Conservation (phyloP, 805 yeast genomes). For the Wickerhamiella parazyma region DNA sequence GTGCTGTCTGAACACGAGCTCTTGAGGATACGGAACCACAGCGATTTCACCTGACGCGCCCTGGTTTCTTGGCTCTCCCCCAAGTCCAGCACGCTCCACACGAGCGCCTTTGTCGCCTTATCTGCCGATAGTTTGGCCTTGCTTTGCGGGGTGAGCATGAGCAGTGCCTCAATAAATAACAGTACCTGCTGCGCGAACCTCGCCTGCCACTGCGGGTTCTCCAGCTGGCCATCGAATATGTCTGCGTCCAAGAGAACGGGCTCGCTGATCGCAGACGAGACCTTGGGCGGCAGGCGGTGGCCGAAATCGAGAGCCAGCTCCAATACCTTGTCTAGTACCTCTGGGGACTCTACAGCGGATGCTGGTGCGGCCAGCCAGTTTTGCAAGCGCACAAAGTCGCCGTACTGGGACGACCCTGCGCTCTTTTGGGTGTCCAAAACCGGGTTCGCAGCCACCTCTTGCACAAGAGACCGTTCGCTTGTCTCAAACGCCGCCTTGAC, state of each 20-base stretch:
- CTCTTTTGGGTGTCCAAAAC: neutral
- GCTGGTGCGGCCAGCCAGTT: neutral
- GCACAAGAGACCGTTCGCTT: neutral
- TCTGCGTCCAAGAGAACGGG: neutral
- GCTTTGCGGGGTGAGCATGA: neutral
- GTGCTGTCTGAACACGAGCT: neutral
- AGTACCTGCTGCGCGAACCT: neutral
- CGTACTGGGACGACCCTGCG: neutral
- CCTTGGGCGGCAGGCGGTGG: neutral
- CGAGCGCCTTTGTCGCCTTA: neutral
- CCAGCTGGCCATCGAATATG: neutral
- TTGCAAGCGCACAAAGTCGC: neutral
- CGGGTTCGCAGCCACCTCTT: neutral
- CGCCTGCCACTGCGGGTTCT: neutral
- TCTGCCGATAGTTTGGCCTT: neutral
- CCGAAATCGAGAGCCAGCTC: neutral
- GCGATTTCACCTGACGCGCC: neutral
- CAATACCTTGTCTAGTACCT: neutral
- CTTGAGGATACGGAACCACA: neutral
- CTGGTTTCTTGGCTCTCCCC: neutral
- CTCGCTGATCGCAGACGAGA: neutral
- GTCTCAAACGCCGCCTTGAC: neutral
- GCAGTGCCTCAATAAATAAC: constrained; percentile 6
- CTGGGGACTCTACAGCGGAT: neutral
- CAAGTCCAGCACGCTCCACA: constrained; percentile 1